Evolutionary conservation across 2,329 filamentous ascomycete genomes (phyloP).

Genomic region (Elsinoe australis): DNA sequence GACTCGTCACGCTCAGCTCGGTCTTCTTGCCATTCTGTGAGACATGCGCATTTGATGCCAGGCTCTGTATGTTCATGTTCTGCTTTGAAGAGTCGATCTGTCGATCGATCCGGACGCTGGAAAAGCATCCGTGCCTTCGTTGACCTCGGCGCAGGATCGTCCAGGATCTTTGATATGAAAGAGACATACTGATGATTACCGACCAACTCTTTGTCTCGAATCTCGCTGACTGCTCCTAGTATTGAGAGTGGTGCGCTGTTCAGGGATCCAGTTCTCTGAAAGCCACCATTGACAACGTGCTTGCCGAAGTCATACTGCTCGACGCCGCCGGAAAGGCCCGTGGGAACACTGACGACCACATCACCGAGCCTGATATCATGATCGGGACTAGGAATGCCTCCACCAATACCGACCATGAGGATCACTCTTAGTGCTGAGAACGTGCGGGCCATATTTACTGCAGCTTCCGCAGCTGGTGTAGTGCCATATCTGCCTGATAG

Average conservation of each 20-base stretch:
- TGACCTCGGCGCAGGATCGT: not conserved
- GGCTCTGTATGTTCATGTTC: not conserved
- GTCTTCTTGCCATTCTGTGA: not conserved
- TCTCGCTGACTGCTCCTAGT: conserved; percentile 21
- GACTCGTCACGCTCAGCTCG: not conserved
- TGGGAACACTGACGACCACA: conserved; percentile 24
- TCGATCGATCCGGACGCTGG: not conserved
- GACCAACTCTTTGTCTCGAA: not conserved
- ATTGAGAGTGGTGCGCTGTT: conserved; percentile 17
- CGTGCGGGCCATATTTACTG: conserved; percentile 18
- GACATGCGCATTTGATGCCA: not conserved
- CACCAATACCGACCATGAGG: conserved; percentile 25
- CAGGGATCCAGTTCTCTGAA: not conserved
- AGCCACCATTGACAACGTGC: not conserved
- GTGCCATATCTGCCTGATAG: conserved; percentile 18
- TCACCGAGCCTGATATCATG: conserved; percentile 25
- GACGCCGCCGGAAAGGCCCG: conserved; percentile 21
- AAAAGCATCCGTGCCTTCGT: not conserved
- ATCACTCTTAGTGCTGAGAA: conserved; percentile 19
- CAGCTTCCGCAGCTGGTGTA: conserved; percentile 18
- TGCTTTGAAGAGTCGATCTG: not conserved
- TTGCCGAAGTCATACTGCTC: conserved; percentile 26
- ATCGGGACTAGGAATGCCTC: conserved; percentile 21
- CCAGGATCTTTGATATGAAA: not conserved
- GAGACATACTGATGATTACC: not conserved